Evolutionary conservation across 2,329 filamentous ascomycete species (phyloP).

Genomic region (Aciculosporium take): DNA sequence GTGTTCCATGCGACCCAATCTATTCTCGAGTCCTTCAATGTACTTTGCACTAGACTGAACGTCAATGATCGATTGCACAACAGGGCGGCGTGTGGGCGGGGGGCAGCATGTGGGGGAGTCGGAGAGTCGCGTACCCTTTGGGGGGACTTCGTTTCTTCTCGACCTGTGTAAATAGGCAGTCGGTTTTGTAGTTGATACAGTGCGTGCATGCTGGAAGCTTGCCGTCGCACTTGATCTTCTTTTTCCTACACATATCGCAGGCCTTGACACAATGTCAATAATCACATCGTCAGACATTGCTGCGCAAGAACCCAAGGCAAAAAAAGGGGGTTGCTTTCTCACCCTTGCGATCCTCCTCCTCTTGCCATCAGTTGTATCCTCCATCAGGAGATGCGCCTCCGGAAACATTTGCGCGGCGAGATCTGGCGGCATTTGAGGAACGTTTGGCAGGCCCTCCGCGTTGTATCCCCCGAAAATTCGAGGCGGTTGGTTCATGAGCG

Average conservation of each 20-base stretch:
- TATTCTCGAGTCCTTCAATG: conserved; percentile 90
- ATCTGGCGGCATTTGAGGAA: conserved; percentile 41
- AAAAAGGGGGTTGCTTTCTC: conserved; percentile 20
- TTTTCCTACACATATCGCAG: conserved; percentile 93
- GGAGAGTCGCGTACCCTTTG: conserved; percentile 56
- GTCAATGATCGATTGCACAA: background rate
- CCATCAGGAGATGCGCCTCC: conserved; percentile 40
- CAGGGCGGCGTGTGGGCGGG: too few relatives aligned
- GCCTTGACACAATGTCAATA: conserved; percentile 38
- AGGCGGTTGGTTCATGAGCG: conserved; percentile 51
- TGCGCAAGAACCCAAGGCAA: background rate
- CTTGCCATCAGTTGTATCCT: conserved; percentile 70
- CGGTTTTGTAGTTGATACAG: conserved; percentile 95
- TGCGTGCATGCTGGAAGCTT: conserved; percentile 91
- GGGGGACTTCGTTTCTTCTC: conserved; percentile 97
- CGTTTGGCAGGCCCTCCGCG: conserved; percentile 40
- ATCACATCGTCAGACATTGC: background rate
- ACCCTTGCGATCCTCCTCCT: conserved; percentile 77
- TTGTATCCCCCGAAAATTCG: conserved; percentile 54
- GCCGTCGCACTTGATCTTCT: conserved; percentile 96
- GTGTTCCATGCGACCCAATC: conserved; percentile 90
- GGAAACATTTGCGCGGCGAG: conserved; percentile 46
- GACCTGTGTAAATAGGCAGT: conserved; percentile 92
- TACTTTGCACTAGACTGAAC: conserved; percentile 64
- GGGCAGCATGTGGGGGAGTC: too few relatives aligned